Evolutionary conservation across 2,329 filamentous ascomycete species (phyloP), one percentile per base, ranked within the genome.

Genomic region (Curvularia hawaiiensis): DNA sequence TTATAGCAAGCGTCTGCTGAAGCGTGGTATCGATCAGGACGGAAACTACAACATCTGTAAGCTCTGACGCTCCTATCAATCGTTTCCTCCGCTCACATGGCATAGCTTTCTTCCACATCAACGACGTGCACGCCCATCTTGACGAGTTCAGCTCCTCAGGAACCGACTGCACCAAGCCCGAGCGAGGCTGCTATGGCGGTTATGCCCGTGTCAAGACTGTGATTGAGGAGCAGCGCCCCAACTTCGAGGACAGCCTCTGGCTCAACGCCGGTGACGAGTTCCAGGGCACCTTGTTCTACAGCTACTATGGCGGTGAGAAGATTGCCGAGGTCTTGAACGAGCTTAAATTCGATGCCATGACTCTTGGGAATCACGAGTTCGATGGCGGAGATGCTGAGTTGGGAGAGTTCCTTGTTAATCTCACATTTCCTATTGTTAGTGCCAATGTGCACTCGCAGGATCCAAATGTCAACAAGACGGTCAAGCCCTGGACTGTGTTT

Each of bases 251-350:
- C 68, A 85, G 84, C 54, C 77, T 89, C 16, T 84, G 85, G 76
- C 77, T 89, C 45, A 88, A 89, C 54, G 84, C 83, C 2, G 87
- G 87, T n/a, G 87, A 89, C 64, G 87, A 89, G 69, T 89, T 89
- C 69, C 85, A 89, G 65, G 87, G 87, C 52, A 89, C 87, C 0
- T 79, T 89, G 8, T 89, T 88, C 78, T 89, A 88, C 76, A 82
- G 82, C 4, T 88, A 83, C 72, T 89, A 89, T 66, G 83, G 83
- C 16, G 85, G 85, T 24, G 85, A 88, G 77, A 89, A 89, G 80
- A 89, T 89, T 61, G 85, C 86, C 48, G 83, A 88, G 66, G 86
- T 84, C 0, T 75, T 89, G 59, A 90, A 90, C 61, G 80, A 86
- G 69, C 77, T 89, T 49, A 82, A 82, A n/a, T 88, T 89, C 63